A percentile compares a stretch with the other conserved stretches of the same genome.
Evolutionary conservation across 768 basidiomycete species (phyloP).

Genomic region (Asterophora lycoperdoides): DNA sequence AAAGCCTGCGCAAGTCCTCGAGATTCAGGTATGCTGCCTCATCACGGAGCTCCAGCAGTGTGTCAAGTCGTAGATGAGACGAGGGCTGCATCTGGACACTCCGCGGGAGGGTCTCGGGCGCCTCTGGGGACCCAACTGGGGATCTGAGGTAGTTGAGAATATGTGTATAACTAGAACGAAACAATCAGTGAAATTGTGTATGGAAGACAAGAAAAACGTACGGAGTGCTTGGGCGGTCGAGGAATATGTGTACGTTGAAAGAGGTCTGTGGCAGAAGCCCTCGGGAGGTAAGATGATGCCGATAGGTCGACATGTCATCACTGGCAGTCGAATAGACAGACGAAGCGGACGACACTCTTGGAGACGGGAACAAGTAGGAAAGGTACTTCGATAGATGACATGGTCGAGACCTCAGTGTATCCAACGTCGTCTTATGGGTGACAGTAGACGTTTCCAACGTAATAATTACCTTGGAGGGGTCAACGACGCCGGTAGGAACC

Average conservation of each 20-base stretch:
- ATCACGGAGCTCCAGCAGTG: conserved; percentile 70
- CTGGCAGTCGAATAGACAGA: conserved; percentile 55
- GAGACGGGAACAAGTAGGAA: conserved; percentile 36
- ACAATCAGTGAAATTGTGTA: conserved; percentile 1
- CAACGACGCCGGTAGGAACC: conserved; percentile 41
- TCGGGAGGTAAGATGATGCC: conserved; percentile 58
- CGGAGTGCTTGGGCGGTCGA: conserved; percentile 79
- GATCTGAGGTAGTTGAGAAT: conserved; percentile 71
- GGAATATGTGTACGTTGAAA: conserved; percentile 61
- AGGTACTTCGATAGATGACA: conserved; percentile 63
- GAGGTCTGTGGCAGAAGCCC: conserved; percentile 47
- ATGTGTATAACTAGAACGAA: conserved; percentile 54
- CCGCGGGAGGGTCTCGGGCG: conserved; percentile 55
- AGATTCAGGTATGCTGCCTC: conserved; percentile 77
- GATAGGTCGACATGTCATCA: conserved; percentile 52
- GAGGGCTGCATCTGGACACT: conserved; percentile 46
- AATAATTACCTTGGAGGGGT: conserved; percentile 62
- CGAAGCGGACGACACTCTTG: conserved; percentile 41
- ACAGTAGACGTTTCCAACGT: conserved; percentile 70
- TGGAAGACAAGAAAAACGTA: conserved; percentile 36
- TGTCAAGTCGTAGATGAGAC: conserved; percentile 51
- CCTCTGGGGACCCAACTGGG: conserved; percentile 38
- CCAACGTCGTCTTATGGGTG: conserved; percentile 61
- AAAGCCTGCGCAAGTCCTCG: conserved; percentile 58
- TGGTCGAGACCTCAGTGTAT: conserved; percentile 63